Evolutionary conservation across 345 rosid genomes (phyloP).

Genomic region (Citrus medica): DNA sequence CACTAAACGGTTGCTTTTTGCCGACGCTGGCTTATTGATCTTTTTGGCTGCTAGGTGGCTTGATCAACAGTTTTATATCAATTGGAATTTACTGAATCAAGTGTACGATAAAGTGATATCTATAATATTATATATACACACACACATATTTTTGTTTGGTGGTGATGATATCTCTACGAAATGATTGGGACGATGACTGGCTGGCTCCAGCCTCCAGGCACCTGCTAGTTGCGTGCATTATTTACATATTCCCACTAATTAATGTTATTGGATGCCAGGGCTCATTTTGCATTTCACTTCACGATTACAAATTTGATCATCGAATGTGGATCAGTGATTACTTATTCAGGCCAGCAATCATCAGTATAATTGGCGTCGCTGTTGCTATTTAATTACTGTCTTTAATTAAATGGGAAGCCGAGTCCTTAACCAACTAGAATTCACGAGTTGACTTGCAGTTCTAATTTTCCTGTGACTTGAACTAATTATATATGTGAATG

Average conservation of each 20-base stretch:
- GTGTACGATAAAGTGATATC: neutral
- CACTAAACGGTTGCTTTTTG: neutral
- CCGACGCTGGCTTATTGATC: neutral
- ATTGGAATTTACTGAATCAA: neutral
- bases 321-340: neutral
- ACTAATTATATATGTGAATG: neutral
- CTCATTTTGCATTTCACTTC: neutral
- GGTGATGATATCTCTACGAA: neutral
- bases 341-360: neutral
- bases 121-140: no score
- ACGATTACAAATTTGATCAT: neutral
- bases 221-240: neutral
- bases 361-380: neutral
- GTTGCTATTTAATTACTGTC: neutral
- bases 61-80: neutral
- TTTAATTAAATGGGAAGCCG: neutral
- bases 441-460: constrained; percentile 6
- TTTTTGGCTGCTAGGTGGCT: no score
- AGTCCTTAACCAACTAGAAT: neutral
- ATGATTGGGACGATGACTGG: neutral
- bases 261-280: neutral
- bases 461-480: neutral
- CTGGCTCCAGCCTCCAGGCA: neutral
- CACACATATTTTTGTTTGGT: neutral
- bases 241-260: neutral